Evolutionary conservation across 352 stramenopile species (phyloP).

Genomic region (Phytophthora pini): DNA sequence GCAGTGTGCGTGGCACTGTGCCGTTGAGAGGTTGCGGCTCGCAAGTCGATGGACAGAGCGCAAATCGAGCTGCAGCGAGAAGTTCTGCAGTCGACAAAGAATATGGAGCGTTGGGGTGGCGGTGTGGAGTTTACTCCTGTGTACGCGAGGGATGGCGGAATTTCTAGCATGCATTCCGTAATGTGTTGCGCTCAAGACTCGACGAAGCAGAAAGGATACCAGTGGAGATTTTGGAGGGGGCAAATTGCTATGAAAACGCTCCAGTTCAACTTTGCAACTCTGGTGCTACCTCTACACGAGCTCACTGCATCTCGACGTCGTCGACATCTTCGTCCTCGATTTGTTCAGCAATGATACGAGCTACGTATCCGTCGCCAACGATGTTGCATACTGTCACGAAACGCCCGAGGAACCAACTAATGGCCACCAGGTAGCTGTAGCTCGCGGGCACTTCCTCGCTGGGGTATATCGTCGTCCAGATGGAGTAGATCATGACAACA

Average conservation of each 20-base stretch:
- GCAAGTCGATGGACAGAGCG: conserved; percentile 8
- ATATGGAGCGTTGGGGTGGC: too few species aligned
- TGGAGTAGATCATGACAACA: conserved; percentile 79
- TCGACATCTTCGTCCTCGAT: conserved; percentile 61
- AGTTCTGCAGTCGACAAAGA: too few species aligned
- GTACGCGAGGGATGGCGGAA: too few species aligned
- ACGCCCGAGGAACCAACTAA: conserved; percentile 77
- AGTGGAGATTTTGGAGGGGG: too few species aligned
- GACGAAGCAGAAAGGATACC: too few species aligned
- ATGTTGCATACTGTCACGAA: conserved; percentile 80
- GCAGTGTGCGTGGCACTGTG: conserved; percentile 23
- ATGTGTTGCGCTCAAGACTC: too few species aligned
- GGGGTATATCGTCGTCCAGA: conserved; percentile 79
- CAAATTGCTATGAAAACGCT: too few species aligned
- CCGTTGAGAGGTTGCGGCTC: conserved; percentile 16
- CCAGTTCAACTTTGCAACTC: too few species aligned
- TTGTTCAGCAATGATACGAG: conserved; percentile 79
- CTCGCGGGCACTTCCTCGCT: conserved; percentile 54
- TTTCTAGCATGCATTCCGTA: too few species aligned
- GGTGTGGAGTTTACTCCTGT: too few species aligned
- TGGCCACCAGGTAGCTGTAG: conserved; percentile 78
- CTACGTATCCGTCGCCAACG: conserved; percentile 70
- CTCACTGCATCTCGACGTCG: conserved; percentile 24
- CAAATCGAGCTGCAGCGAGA: neutral
- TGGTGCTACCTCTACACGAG: neutral